Conservation (phyloP, 225 moss, liverwort and hornwort genomes). For the Pseudoscleropodium purum region DNA sequence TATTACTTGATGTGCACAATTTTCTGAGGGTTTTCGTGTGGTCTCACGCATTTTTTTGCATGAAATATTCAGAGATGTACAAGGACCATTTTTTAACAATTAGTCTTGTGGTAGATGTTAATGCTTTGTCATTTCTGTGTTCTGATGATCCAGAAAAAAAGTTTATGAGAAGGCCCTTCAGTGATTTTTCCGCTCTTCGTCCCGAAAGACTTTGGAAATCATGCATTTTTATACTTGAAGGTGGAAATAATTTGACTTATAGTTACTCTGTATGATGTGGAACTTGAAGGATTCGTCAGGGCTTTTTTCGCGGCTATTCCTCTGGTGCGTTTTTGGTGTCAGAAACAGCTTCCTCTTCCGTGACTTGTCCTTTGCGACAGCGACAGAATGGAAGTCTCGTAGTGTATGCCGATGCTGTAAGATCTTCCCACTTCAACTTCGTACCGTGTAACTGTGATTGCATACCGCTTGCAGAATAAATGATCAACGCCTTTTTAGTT, state of each 20-base stretch:
- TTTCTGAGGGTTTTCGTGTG: neutral
- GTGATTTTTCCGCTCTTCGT: neutral
- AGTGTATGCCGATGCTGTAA: conserved; percentile 25
- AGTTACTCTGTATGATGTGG: neutral
- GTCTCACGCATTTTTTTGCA: neutral
- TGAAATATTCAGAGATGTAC: neutral
- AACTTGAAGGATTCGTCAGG: conserved; percentile 12
- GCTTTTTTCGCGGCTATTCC: conserved; percentile 5
- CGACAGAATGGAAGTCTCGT: conserved; percentile 6
- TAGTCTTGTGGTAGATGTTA: neutral
- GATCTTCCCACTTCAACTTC: neutral
- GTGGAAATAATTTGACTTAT: neutral
- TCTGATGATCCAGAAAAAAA: neutral
- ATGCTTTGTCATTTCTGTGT: neutral
- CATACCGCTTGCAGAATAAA: neutral
- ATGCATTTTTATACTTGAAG: neutral
- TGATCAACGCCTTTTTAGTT: neutral
- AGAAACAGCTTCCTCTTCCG: neutral
- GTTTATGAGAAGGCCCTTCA: neutral
- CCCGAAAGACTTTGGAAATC: neutral
- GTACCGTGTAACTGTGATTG: neutral
- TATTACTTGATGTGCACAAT: neutral
- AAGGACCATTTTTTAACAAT: neutral
- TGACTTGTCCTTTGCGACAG: neutral
- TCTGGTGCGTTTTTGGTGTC: conserved; percentile 7